Evolutionary conservation across 2,329 filamentous ascomycete species (phyloP).

Genomic region (Rhynchosporium graminicola): DNA sequence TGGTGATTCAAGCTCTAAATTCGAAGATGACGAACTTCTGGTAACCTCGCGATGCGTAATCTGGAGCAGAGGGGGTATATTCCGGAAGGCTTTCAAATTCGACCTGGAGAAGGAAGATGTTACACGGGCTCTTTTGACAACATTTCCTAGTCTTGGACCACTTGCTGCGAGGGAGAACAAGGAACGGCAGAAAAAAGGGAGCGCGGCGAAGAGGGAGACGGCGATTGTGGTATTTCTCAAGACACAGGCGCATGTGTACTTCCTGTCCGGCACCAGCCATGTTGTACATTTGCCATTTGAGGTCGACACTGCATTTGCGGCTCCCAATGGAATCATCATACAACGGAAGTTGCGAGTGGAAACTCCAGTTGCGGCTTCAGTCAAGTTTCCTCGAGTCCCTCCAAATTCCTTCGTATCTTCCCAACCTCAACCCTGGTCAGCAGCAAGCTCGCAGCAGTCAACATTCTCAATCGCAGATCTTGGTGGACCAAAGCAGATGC

Average conservation of each 20-base stretch:
- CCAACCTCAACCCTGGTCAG: conserved; percentile 57
- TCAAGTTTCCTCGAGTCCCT: conserved; percentile 64
- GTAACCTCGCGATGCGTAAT: conserved; percentile 46
- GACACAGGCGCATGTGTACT: conserved; percentile 91
- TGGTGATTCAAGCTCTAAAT: conserved; percentile 41
- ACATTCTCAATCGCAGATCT: conserved; percentile 59
- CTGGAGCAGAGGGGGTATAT: conserved; percentile 84
- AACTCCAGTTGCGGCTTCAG: conserved; percentile 51
- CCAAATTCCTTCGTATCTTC: conserved; percentile 82
- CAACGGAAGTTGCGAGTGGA: conserved; percentile 71
- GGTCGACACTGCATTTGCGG: conserved; percentile 82
- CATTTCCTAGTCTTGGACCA: conserved; percentile 58
- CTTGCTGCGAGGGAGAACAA: conserved; percentile 31
- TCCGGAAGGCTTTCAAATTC: conserved; percentile 85
- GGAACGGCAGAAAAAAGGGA: conserved; percentile 35
- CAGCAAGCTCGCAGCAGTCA: conserved; percentile 50
- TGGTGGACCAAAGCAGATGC: conserved; percentile 56
- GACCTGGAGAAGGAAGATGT: conserved; percentile 84
- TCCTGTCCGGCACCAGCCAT: conserved; percentile 83
- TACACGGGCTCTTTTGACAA: conserved; percentile 81
- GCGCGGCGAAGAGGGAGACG: conserved; percentile 46
- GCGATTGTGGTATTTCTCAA: conserved; percentile 90
- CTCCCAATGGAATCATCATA: conserved; percentile 79
- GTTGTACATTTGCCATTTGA: conserved; percentile 93
- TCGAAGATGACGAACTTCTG: conserved; percentile 41